Evolutionary conservation across 345 rosid species (phyloP).

Genomic region (Eucalyptus fibrosa): DNA sequence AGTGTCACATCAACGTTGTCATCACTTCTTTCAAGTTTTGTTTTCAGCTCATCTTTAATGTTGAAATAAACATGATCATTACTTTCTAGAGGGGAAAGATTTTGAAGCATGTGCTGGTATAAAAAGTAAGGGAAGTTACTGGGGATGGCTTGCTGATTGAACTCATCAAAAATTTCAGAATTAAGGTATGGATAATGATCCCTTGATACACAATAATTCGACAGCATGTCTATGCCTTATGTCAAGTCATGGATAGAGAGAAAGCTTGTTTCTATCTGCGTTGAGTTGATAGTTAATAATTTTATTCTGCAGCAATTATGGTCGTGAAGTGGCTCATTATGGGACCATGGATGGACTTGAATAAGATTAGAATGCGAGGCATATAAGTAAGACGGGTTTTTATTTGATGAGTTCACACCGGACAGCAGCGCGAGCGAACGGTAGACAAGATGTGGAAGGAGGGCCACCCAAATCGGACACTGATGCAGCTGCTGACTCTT

Average conservation of each 20-base stretch:
- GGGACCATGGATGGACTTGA: neutral
- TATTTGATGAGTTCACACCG: neutral
- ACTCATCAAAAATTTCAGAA: constrained; percentile 44
- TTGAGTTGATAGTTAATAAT: neutral
- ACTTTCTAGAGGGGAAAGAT: constrained; percentile 43
- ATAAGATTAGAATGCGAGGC: neutral
- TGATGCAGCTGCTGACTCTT: neutral
- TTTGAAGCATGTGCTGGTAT: constrained; percentile 40
- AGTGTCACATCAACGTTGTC: neutral
- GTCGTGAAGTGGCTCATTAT: neutral
- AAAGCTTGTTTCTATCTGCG: neutral
- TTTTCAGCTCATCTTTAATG: neutral
- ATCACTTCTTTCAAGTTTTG: neutral
- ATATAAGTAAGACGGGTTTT: neutral
- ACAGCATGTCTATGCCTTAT: neutral
- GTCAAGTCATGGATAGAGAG: neutral
- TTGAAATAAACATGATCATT: neutral
- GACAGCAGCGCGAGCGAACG: neutral
- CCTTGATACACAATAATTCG: neutral
- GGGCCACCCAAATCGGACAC: neutral
- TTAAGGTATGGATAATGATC: constrained; percentile 14
- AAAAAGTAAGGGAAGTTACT: constrained; percentile 33
- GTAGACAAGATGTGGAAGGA: neutral
- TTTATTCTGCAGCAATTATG: neutral
- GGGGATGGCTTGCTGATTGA: constrained; percentile 63